Base-by-base conservation (phyloP, 805 yeast species). In the Candida pseudoglaebosa region DNA sequence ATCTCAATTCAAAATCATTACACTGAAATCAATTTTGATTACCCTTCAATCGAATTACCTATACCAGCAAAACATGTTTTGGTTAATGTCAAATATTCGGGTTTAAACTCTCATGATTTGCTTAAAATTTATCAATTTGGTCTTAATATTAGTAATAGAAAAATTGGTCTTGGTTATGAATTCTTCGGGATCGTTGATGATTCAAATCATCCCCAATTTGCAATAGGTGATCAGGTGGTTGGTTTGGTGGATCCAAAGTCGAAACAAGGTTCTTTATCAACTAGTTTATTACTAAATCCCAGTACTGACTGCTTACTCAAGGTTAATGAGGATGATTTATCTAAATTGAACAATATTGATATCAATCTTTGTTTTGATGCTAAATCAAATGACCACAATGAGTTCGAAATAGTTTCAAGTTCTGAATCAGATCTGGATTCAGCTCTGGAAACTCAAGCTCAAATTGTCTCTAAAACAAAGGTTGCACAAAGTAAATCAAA, bases 151-250 rank as follows among this genome's bases (percentile, higher is more conserved):
- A 71, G 76, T 28, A 74, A 77, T 29, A 75, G 72, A 41, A 72
- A 78, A 46, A 53, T 68, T 6, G 89, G 90, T 5, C 56, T 82
- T 20, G 93, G 93, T 1, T 74, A 83, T 48, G 90, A 82, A 46
- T 84, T 75, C 55, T 63, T 78, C 17, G 95, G 95, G 16, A 61
- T 61, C 4, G 62, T 84, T 20, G 65, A 67, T 3, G 70, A 71
- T 20, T 77, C 80, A 15, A 91, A 91, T 6, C 52, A 57, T 9
- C 61, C 63, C n/a, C 38, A 39, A 5, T 80, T 54, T 49, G 58
- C 57, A 6, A 74, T 64, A 17, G 91, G 90, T 28, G 84, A 79
- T 47, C 70, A 68, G 29, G 88, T 84, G 0, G 74, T 79, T 53
- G 95, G 91, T 5, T 50, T 76, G 34, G 71, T 67, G 37, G 70